These are phyloP conservation scores for Phtheirospermum japonicum DNA, from an alignment of 257 asterid genomes.

Conservation along the genomic window DNA sequence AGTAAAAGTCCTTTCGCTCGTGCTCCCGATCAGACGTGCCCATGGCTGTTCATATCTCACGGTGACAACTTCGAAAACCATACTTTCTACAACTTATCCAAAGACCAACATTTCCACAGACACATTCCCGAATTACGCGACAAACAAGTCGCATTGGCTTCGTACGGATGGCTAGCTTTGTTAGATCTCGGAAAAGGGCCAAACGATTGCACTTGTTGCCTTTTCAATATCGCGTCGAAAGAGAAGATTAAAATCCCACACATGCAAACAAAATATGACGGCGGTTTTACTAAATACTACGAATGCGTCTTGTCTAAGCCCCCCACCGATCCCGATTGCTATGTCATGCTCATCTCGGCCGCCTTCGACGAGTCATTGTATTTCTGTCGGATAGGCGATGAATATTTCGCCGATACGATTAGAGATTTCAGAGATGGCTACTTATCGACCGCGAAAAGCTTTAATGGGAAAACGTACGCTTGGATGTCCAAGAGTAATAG, in stretches of 20 bases:
- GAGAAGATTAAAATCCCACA: neutral
- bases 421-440: neutral
- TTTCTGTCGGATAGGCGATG: conserved; percentile 7
- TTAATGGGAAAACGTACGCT: neutral
- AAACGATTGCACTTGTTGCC: neutral
- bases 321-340: too few relatives aligned
- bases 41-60: conserved; percentile 12
- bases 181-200: neutral
- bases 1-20: neutral
- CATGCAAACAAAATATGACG: neutral
- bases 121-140: neutral
- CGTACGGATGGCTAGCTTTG: conserved; percentile 7
- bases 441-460: neutral
- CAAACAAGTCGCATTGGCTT: neutral
- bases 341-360: neutral
- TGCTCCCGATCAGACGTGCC: conserved; percentile 9
- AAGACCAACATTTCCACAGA: neutral
- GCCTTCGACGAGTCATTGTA: too few relatives aligned
- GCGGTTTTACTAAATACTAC: too few relatives aligned
- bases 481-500: neutral
- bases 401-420: neutral
- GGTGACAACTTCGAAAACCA: neutral
- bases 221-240: neutral
- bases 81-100: conserved; percentile 5
- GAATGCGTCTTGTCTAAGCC: neutral